Evolutionary conservation across 2,329 filamentous ascomycete species (phyloP).

Genomic region (Zopfia rhizophila): DNA sequence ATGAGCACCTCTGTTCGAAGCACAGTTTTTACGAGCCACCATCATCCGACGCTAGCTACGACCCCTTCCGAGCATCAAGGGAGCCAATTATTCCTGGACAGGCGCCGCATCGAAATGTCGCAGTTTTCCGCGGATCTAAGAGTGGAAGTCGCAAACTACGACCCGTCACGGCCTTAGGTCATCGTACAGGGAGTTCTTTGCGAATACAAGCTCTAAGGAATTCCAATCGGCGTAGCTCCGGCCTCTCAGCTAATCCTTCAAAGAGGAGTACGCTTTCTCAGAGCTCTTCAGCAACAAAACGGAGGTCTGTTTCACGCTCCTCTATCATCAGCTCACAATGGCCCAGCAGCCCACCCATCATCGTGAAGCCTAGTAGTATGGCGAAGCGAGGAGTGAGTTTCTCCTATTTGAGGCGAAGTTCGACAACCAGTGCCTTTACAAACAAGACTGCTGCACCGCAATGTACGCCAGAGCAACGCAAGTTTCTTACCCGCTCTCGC

Average conservation of each 20-base stretch:
- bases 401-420: conserved; percentile 62
- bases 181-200: conserved; percentile 55
- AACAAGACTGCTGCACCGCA: conserved; percentile 36
- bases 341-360: conserved; percentile 60
- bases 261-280: conserved; percentile 44
- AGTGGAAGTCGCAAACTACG: conserved; percentile 47
- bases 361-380: conserved; percentile 61
- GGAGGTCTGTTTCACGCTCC: conserved; percentile 47
- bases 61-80: conserved; percentile 81
- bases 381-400: conserved; percentile 73
- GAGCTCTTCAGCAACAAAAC: conserved; percentile 32
- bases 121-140: conserved; percentile 67
- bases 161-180: conserved; percentile 47
- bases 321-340: conserved; percentile 59
- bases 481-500: conserved; percentile 35
- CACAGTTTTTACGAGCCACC: conserved; percentile 63
- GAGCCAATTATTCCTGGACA: conserved; percentile 60
- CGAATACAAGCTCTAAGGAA: conserved; percentile 54
- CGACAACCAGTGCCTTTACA: conserved; percentile 54
- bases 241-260: conserved; percentile 44
- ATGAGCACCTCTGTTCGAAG: conserved; percentile 61
- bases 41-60: conserved; percentile 73
- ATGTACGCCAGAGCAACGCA: conserved; percentile 43
- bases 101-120: conserved; percentile 72
- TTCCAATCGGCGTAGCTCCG: conserved; percentile 42